phyloP scores from a whole-genome alignment of 352 stramenopile species.

The Globisporangium heterothallicum region DNA sequence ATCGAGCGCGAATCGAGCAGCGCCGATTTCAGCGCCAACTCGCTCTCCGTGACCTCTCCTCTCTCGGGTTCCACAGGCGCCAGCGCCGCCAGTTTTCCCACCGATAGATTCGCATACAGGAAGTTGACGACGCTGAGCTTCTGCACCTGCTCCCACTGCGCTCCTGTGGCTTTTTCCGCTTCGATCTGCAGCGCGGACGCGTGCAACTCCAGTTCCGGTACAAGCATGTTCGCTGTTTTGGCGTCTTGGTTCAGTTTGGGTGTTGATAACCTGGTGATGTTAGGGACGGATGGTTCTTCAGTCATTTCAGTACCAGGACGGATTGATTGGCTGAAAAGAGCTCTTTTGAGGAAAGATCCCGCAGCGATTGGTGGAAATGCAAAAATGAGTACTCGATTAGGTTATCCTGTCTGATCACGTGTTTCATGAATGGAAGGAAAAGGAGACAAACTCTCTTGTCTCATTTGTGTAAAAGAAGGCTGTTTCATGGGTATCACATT shows the following conservation, averaged over 20 bases:
- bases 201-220: conserved; percentile 18
- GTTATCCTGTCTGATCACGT: too few species aligned
- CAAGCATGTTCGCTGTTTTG: conserved; percentile 18
- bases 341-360: not conserved
- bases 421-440: not conserved
- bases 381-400: too few species aligned
- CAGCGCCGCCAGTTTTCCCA: conserved; percentile 24
- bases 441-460: not conserved
- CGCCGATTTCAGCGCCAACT: conserved; percentile 33
- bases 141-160: conserved; percentile 15
- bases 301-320: not conserved
- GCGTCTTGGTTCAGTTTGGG: not conserved
- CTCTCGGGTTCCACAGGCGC: conserved; percentile 12
- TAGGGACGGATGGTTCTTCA: not conserved
- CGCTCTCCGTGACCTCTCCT: conserved; percentile 8
- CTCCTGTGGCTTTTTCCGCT: not conserved
- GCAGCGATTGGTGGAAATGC: too few species aligned
- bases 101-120: conserved; percentile 30
- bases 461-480: not conserved
- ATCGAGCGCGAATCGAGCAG: conserved; percentile 44
- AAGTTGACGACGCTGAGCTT: conserved; percentile 46
- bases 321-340: conserved; percentile 1
- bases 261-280: too few species aligned
- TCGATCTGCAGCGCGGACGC: not conserved
- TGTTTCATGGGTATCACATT: not conserved